Base-by-base conservation (phyloP, 257 asterid genomes). In the Striga asiatica region DNA sequence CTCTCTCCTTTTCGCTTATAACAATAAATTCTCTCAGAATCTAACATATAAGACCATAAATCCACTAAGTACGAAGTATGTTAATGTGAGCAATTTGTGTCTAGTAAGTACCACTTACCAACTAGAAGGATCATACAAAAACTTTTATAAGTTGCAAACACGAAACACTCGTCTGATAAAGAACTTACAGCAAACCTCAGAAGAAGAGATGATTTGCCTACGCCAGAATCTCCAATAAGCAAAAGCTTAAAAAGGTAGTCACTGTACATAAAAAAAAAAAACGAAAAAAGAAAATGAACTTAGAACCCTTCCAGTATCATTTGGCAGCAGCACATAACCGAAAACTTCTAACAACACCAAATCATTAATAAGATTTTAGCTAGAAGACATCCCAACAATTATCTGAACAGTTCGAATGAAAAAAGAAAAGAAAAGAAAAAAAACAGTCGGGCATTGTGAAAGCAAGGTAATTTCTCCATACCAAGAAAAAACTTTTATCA, bases 181-280 rank as follows among this genome's bases (percentile, higher is more conserved):
- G 58, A 50, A 70, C 87, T 76, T 82, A 82, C 92, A 67, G 92
- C 92, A 76, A 82, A 82, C 74, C 92, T 79, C 54, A 82, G 68
- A 64, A 82, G 92, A 63, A 82, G 87, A 56, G 87, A 82, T 25
- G 92, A 82, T 70, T 81, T 81, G 29, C 89, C 89, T 19, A 81
- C 89, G 56, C 89, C 89, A 2, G 89, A 81, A 56, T 81, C 92
- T 67, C 92, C 92, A 67, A 82, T 82, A 22, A 82, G 80, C 82
- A 82, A 72, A 60, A 82, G 92, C 78, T 82, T 82, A 50, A 82
- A 82, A 45, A 82, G 84, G 72, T 79, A 82, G 70, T 82, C 92
- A 7, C 92, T 82, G 80, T 58, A 68, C 39, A 39, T 20, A 38
- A 53, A 48, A 20, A 22, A 22, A 60, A 29, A 10, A 58, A n/a